Conservation (phyloP, 2,329 filamentous ascomycete species). For the Fusarium subglutinans region DNA sequence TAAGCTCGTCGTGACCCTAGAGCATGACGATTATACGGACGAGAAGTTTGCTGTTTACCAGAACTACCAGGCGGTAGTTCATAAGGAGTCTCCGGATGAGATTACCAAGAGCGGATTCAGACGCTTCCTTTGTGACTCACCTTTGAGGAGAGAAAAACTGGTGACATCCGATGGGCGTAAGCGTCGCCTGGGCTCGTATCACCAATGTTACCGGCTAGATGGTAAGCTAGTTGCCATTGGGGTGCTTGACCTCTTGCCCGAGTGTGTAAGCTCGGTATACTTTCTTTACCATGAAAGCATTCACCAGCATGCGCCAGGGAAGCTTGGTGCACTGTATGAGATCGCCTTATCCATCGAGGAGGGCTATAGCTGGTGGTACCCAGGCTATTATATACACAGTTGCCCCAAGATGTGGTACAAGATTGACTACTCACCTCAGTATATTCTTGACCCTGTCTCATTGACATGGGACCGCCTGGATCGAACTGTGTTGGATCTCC, state of each 20-base stretch:
- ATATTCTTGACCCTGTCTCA: conserved; percentile 75
- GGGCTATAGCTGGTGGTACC: conserved; percentile 81
- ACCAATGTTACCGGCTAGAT: conserved; percentile 84
- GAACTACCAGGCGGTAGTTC: conserved; percentile 79
- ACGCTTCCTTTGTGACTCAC: conserved; percentile 78
- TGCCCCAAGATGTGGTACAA: conserved; percentile 89
- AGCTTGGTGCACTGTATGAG: conserved; percentile 78
- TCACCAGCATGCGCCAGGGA: conserved; percentile 75
- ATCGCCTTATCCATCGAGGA: conserved; percentile 74
- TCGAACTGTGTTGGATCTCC: conserved; percentile 56
- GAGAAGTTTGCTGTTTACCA: conserved; percentile 79
- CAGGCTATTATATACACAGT: conserved; percentile 81
- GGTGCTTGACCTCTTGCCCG: conserved; percentile 79
- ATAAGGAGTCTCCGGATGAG: conserved; percentile 69
- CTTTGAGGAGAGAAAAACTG: conserved; percentile 61
- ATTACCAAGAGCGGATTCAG: conserved; percentile 71
- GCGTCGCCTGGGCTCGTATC: conserved; percentile 74
- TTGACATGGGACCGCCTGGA: conserved; percentile 70
- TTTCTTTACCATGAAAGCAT: conserved; percentile 83
- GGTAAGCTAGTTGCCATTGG: conserved; percentile 79
- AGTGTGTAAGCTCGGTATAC: conserved; percentile 83
- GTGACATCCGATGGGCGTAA: conserved; percentile 59
- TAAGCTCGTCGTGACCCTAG: conserved; percentile 73
- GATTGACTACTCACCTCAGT: conserved; percentile 78
- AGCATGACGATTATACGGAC: conserved; percentile 74